Percentiles rank a stretch among this genome's conserved stretches.
Conservation (phyloP, 352 stramenopile species). For the Phytopythium litorale region DNA sequence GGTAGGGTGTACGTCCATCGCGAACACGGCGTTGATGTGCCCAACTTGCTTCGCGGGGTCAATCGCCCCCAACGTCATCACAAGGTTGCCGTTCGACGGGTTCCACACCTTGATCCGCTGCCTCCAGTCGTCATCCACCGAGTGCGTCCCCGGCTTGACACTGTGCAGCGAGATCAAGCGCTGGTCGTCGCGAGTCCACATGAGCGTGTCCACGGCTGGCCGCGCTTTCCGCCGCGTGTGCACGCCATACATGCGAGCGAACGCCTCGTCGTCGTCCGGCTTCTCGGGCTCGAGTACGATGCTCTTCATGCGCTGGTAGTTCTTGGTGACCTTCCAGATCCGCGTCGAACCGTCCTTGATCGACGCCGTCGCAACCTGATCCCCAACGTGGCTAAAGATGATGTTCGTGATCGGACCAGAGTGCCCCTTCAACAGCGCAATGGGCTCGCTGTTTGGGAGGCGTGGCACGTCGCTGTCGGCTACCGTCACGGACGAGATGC, state of each 20-base stretch:
- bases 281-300: slow-evolving; percentile 48
- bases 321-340: slow-evolving; percentile 62
- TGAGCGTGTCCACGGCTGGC: slow-evolving; percentile 57
- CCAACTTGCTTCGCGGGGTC: slow-evolving; percentile 57
- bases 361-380: slow-evolving; percentile 91
- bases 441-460: slow-evolving; percentile 43
- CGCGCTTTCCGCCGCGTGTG: slow-evolving; percentile 34
- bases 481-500: slow-evolving; percentile 33
- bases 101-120: slow-evolving; percentile 72
- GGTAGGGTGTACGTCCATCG: slow-evolving; percentile 67
- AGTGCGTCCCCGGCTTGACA: slow-evolving; percentile 53
- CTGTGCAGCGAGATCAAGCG: slow-evolving; percentile 68
- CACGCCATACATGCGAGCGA: slow-evolving; percentile 40
- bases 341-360: slow-evolving; percentile 91
- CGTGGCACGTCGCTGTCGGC: slow-evolving; percentile 40
- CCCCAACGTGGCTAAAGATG: slow-evolving; percentile 87
- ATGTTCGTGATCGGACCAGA: slow-evolving; percentile 93
- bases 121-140: slow-evolving; percentile 39
- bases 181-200: slow-evolving; percentile 59
- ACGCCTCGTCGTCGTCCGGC: slow-evolving; percentile 34
- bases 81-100: slow-evolving; percentile 37
- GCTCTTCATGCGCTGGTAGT: slow-evolving; percentile 52
- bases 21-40: slow-evolving; percentile 79
- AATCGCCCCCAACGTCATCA: slow-evolving; percentile 57
- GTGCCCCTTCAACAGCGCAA: slow-evolving; percentile 82